Evolutionary conservation across 2,329 filamentous ascomycete genomes (phyloP).

Genomic region (Septoria petroselini): DNA sequence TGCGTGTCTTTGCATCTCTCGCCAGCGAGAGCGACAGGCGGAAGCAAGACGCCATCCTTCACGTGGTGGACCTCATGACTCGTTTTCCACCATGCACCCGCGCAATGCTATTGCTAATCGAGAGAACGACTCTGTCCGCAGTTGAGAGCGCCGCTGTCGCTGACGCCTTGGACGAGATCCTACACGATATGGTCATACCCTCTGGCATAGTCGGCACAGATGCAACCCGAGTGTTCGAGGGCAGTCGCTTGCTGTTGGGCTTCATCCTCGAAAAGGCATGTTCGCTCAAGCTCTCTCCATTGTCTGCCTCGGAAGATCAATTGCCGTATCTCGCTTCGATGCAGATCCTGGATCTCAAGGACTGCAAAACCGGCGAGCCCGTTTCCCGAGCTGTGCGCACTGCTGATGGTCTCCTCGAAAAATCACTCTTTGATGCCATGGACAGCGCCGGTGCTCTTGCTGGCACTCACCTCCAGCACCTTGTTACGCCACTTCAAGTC

Average conservation of each 20-base stretch:
- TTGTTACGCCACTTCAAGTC: constrained; percentile 14
- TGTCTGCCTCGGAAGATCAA: constrained; percentile 19
- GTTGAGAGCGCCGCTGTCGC: constrained; percentile 37
- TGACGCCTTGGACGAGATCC: constrained; percentile 32
- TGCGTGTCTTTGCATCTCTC: constrained; percentile 34
- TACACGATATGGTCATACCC: constrained; percentile 35
- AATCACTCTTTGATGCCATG: constrained; percentile 32
- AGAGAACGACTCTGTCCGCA: constrained; percentile 34
- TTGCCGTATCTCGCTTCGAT: constrained; percentile 32
- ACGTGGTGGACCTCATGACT: constrained; percentile 35
- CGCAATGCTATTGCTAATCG: constrained; percentile 36
- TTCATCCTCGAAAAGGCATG: constrained; percentile 39
- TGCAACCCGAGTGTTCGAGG: constrained; percentile 35
- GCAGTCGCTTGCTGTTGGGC: constrained; percentile 39
- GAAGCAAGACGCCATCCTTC: constrained; percentile 32
- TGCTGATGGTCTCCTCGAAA: constrained; percentile 32
- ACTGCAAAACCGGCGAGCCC: constrained; percentile 34
- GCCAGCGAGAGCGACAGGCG: constrained; percentile 20
- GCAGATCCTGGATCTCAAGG: constrained; percentile 33
- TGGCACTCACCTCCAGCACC: constrained; percentile 17
- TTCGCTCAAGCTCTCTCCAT: constrained; percentile 18
- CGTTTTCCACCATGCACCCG: constrained; percentile 39
- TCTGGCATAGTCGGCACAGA: constrained; percentile 32
- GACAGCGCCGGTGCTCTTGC: constrained; percentile 24
- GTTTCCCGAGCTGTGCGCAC: constrained; percentile 32